A percentile compares a stretch with the other conserved stretches of the same genome.
phyloP scores from a whole-genome alignment of 2,329 filamentous ascomycete species.

The Calonectria henricotiae region DNA sequence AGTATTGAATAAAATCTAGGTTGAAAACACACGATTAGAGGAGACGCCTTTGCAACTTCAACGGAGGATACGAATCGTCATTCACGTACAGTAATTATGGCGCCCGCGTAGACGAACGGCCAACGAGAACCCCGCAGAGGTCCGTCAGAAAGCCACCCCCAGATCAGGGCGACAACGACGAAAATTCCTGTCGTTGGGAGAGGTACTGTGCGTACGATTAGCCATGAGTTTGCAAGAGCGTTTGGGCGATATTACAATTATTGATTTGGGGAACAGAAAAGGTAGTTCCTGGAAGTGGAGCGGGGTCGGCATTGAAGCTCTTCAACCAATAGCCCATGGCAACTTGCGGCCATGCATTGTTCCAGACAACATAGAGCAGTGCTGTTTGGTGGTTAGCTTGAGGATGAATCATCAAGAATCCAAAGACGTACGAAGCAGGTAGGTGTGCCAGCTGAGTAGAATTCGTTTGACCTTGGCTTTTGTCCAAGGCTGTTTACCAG shows the following conservation, averaged over 20 bases:
- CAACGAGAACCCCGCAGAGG: constrained; percentile 38
- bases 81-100: constrained; percentile 38
- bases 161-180: constrained; percentile 39
- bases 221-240: background rate
- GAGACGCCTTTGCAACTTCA: too few relatives aligned
- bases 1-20: constrained; percentile 38
- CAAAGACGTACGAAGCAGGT: constrained; percentile 37
- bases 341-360: constrained; percentile 40
- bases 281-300: constrained; percentile 39
- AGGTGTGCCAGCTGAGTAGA: constrained; percentile 43
- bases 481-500: constrained; percentile 44
- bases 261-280: constrained; percentile 40
- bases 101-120: constrained; percentile 44
- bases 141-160: constrained; percentile 47
- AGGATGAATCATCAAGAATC: too few relatives aligned
- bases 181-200: constrained; percentile 44
- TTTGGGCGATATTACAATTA: constrained; percentile 25
- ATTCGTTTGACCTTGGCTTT: constrained; percentile 40
- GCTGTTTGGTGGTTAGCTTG: constrained; percentile 25
- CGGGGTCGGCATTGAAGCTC: constrained; percentile 41
- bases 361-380: constrained; percentile 42
- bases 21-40: background rate
- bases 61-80: fast-evolving
- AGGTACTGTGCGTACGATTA: constrained; percentile 32
- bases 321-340: constrained; percentile 47